phyloP scores from a whole-genome alignment of 805 yeast genomes.

The Kuraishia hungarica region DNA sequence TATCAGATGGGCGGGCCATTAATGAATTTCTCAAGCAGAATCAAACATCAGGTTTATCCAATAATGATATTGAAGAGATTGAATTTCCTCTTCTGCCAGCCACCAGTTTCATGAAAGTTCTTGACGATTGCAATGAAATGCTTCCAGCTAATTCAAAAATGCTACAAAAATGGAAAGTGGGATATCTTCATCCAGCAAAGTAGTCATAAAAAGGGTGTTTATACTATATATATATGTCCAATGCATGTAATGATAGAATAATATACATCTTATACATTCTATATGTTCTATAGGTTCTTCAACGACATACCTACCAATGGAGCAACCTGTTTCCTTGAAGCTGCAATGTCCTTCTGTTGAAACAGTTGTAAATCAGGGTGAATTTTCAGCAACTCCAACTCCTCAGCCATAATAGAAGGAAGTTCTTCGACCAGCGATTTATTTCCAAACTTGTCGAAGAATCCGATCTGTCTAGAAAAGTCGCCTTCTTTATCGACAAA shows the following conservation, averaged over 20 bases:
- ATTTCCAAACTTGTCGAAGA: constrained; percentile 10
- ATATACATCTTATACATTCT: too few relatives aligned
- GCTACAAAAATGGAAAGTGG: constrained; percentile 21
- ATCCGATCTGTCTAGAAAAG: constrained; percentile 37
- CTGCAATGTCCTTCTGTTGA: constrained; percentile 43
- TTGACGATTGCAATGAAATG: constrained; percentile 18
- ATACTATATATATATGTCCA: too few relatives aligned
- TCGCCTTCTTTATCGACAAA: constrained; percentile 18
- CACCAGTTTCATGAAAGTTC: constrained; percentile 15
- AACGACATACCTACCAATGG: constrained; percentile 36
- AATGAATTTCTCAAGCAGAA: constrained; percentile 15
- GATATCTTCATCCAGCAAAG: constrained; percentile 15
- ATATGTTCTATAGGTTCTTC: background rate
- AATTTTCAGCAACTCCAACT: constrained; percentile 16
- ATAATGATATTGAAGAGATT: constrained; percentile 30
- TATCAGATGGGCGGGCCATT: constrained; percentile 20
- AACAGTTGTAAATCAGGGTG: constrained; percentile 10
- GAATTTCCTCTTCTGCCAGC: constrained; percentile 23
- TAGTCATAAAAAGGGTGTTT: background rate
- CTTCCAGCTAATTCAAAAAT: constrained; percentile 24
- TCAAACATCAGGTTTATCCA: constrained; percentile 8
- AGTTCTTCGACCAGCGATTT: constrained; percentile 8
- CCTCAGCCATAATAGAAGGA: constrained; percentile 10
- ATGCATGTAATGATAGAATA: background rate
- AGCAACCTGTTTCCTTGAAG: constrained; percentile 83